Evolutionary conservation across 192 early-diverging fungal genomes (phyloP).

Genomic region (Chytriomyces sp.): DNA sequence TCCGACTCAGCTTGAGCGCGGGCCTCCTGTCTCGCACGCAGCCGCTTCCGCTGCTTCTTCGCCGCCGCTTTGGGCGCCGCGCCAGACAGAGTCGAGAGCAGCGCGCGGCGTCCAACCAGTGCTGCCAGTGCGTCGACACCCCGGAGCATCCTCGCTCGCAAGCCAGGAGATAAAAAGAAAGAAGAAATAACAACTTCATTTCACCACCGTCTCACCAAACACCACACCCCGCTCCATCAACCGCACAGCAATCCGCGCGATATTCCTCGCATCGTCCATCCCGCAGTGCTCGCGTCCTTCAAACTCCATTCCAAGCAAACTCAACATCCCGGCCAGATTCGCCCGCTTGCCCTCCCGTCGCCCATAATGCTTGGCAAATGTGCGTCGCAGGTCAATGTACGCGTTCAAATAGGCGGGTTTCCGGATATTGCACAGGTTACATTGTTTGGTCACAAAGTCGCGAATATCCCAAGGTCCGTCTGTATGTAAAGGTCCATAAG

Average conservation of each 20-base stretch:
- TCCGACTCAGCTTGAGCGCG: no score
- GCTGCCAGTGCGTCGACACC: no score
- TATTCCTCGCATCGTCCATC: slow-evolving; percentile 79
- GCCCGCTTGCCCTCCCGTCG: slow-evolving; percentile 26
- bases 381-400: slow-evolving; percentile 68
- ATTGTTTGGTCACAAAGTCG: slow-evolving; percentile 83
- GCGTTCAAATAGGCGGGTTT: slow-evolving; percentile 64
- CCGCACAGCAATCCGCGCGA: slow-evolving; percentile 65
- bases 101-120: no score
- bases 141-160: no score
- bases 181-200: background rate
- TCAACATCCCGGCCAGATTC: slow-evolving; percentile 72
- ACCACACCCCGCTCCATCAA: slow-evolving; percentile 53
- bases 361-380: slow-evolving; percentile 60
- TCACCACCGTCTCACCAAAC: slow-evolving; percentile 30
- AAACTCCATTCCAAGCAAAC: slow-evolving; percentile 61
- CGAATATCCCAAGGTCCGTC: slow-evolving; percentile 82
- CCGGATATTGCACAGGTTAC: slow-evolving; percentile 44
- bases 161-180: background rate
- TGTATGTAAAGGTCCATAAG: background rate
- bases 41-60: no score
- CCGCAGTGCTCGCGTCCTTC: slow-evolving; percentile 77
- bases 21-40: no score
- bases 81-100: no score
- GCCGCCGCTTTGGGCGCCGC: no score